These are phyloP conservation scores for Cadophora luteo-olivacea DNA, from an alignment of 2,329 filamentous ascomycete genomes.

Conservation along the genomic window DNA sequence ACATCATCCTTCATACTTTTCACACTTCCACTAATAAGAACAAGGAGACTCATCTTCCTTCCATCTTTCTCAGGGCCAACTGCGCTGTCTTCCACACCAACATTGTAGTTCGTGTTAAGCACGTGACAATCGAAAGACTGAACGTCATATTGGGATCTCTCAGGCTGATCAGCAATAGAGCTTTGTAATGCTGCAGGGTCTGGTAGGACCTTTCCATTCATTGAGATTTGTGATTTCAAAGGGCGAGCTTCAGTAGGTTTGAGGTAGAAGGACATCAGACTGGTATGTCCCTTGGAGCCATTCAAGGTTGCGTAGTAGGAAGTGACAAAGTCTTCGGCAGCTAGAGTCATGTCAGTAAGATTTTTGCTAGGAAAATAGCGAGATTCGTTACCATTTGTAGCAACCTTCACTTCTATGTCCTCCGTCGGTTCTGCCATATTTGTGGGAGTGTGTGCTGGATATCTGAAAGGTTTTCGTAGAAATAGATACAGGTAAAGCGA, in stretches of 20 bases:
- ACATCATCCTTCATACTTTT: conserved; percentile 64
- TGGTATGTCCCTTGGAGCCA: conserved; percentile 53
- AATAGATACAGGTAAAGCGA: background rate
- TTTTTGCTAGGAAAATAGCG: background rate
- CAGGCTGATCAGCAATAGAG: conserved; percentile 71
- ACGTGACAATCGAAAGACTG: conserved; percentile 80
- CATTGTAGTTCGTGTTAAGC: conserved; percentile 70
- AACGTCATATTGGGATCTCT: conserved; percentile 70
- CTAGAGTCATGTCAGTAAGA: conserved; percentile 49
- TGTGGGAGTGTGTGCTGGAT: background rate
- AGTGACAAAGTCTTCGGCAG: conserved; percentile 74
- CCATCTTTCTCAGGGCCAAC: conserved; percentile 53
- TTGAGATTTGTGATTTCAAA: conserved; percentile 70
- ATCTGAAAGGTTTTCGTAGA: background rate
- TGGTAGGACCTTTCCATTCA: conserved; percentile 75
- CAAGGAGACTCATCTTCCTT: conserved; percentile 71
- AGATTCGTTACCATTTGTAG: conserved; percentile 44
- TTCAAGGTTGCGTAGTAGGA: conserved; percentile 79
- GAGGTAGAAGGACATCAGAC: conserved; percentile 74
- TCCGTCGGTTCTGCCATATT: conserved; percentile 53
- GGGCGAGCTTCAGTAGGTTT: conserved; percentile 61
- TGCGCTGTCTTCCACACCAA: conserved; percentile 58
- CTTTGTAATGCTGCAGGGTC: conserved; percentile 70
- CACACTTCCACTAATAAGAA: conserved; percentile 77
- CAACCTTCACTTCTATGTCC: conserved; percentile 49